phyloP scores from a whole-genome alignment of 345 rosid genomes.

The Isatis tinctoria region DNA sequence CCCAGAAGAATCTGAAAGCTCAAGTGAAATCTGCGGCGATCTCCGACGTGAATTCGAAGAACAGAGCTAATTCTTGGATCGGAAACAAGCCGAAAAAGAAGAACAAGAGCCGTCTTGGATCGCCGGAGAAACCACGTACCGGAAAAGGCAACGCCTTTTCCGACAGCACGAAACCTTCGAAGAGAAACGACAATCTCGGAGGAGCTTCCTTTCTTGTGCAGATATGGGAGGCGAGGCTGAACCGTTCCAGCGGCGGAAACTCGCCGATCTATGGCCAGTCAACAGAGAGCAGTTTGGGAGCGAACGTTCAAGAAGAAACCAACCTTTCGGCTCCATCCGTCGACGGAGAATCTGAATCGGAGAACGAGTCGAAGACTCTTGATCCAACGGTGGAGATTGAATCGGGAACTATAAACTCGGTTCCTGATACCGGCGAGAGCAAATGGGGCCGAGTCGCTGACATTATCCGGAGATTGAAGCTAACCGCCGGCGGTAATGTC shows the following conservation, averaged over 20 bases:
- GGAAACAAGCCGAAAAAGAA: conserved; percentile 7
- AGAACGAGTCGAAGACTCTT: conserved; percentile 13
- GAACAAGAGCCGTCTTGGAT: conserved; percentile 9
- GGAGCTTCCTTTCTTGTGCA: conserved; percentile 92
- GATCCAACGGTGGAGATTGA: conserved; percentile 18
- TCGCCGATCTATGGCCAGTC: neutral
- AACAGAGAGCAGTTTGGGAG: neutral
- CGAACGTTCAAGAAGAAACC: conserved; percentile 17
- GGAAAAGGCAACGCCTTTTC: conserved; percentile 3
- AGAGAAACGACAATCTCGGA: conserved; percentile 22
- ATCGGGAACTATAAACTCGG: neutral
- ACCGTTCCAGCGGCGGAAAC: conserved; percentile 34
- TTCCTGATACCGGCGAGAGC: conserved; percentile 31
- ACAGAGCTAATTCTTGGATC: conserved; percentile 9
- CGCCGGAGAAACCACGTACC: conserved; percentile 12
- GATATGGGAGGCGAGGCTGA: conserved; percentile 85
- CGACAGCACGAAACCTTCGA: neutral
- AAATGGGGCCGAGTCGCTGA: conserved; percentile 61
- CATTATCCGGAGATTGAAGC: conserved; percentile 48
- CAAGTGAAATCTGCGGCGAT: conserved; percentile 34
- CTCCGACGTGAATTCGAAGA: conserved; percentile 23
- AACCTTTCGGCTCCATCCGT: conserved; percentile 5
- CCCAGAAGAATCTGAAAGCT: conserved; percentile 47
- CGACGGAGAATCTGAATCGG: conserved; percentile 23
- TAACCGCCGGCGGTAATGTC: conserved; percentile 16